These are phyloP conservation scores for Tagetes patula DNA, from an alignment of 129 eudicot genomes.

Conservation along the genomic window DNA sequence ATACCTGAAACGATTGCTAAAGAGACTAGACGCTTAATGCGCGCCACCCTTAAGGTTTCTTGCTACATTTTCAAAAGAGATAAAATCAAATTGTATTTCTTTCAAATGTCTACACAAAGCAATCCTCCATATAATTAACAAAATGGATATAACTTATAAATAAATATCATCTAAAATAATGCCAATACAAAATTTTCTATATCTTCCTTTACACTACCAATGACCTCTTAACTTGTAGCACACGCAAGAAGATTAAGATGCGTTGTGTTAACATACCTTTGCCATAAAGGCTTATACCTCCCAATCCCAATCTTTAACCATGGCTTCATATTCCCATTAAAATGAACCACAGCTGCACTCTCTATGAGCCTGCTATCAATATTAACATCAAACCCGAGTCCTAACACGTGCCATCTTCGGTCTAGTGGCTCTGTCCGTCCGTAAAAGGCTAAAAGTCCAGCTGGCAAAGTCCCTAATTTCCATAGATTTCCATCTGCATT, in stretches of 20 bases:
- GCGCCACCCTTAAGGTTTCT: background rate
- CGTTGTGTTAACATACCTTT: constrained; percentile 52
- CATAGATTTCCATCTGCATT: constrained; percentile 62
- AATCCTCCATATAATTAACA: constrained; percentile 18
- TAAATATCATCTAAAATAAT: constrained; percentile 24
- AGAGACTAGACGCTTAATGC: no score
- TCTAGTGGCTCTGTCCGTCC: constrained; percentile 90
- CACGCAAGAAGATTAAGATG: constrained; percentile 70
- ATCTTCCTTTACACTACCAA: constrained; percentile 25
- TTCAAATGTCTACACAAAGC: constrained; percentile 34
- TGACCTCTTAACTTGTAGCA: constrained; percentile 44
- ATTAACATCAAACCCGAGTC: constrained; percentile 73
- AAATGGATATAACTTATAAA: constrained; percentile 22
- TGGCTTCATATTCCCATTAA: constrained; percentile 87
- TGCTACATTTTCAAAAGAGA: background rate
- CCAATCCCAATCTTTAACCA: constrained; percentile 77
- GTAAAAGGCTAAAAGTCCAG: constrained; percentile 78
- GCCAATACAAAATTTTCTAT: constrained; percentile 34
- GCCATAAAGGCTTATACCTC: constrained; percentile 77
- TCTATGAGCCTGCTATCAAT: constrained; percentile 80
- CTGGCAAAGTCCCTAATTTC: constrained; percentile 87
- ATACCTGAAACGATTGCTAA: no score
- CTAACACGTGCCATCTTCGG: constrained; percentile 91
- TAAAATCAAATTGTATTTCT: constrained; percentile 22
- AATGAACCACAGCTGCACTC: constrained; percentile 90